Evolutionary conservation across 306 rosid genomes (phyloP).

Genomic region (Castanospermum australe): DNA sequence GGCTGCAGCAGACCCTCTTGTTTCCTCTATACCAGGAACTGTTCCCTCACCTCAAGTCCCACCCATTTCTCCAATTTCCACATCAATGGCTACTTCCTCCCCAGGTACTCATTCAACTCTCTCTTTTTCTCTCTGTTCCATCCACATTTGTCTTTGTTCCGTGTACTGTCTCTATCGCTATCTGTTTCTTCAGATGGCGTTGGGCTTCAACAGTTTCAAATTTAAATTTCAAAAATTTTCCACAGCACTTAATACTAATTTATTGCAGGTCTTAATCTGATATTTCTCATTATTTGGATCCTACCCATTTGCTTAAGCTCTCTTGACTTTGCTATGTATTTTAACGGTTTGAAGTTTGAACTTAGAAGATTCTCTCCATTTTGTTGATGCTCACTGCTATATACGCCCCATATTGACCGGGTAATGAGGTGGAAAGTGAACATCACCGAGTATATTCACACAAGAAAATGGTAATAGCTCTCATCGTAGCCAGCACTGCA

Average conservation of each 20-base stretch:
- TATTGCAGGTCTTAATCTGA: neutral
- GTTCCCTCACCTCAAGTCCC: slow-evolving; percentile 43
- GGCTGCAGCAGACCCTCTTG: slow-evolving; percentile 38
- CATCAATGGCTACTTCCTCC: slow-evolving; percentile 60
- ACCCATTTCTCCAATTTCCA: slow-evolving; percentile 42
- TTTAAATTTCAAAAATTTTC: slow-evolving; percentile 48
- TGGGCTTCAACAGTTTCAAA: slow-evolving; percentile 27
- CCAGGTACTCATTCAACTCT: slow-evolving; percentile 52
- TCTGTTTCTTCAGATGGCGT: slow-evolving; percentile 11
- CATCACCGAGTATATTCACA: slow-evolving; percentile 43
- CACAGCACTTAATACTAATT: slow-evolving; percentile 36
- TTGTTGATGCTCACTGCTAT: slow-evolving; percentile 7
- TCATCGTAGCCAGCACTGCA: slow-evolving; percentile 45
- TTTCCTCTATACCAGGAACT: slow-evolving; percentile 22
- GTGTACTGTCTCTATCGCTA: slow-evolving; percentile 19
- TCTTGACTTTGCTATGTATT: slow-evolving; percentile 5
- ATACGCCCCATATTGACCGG: slow-evolving; percentile 38
- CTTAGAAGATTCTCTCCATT: neutral
- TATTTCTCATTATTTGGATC: neutral
- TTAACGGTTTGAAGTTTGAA: slow-evolving; percentile 6
- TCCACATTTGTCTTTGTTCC: neutral
- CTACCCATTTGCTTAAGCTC: slow-evolving; percentile 20
- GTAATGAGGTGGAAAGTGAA: slow-evolving; percentile 39
- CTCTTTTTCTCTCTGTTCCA: neutral
- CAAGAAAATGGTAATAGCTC: slow-evolving; percentile 56